Conservation (phyloP, 169 alveolate genomes). For the Toxoplasma gondii region DNA sequence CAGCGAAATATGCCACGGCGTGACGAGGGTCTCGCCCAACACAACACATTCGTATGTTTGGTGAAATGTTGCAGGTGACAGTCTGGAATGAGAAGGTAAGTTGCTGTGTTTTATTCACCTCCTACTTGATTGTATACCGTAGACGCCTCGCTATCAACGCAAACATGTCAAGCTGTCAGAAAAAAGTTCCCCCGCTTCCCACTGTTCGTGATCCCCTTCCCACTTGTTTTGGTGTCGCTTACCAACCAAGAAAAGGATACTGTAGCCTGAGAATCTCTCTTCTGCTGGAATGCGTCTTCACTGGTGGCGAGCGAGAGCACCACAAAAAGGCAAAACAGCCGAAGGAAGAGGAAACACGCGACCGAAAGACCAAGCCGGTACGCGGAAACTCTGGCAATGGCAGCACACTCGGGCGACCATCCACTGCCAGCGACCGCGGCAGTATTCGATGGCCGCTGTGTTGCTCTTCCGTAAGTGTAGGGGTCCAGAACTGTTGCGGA, state of each 20-base stretch:
- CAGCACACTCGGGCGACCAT: background rate
- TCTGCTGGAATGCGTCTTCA: background rate
- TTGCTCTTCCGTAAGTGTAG: background rate
- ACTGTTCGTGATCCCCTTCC: too few species aligned
- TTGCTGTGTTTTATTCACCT: background rate
- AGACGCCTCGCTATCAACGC: too few species aligned
- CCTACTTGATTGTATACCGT: background rate
- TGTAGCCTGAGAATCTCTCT: background rate
- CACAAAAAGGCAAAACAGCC: background rate
- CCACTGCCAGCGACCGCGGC: background rate
- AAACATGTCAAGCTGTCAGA: too few species aligned
- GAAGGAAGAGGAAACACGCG: background rate
- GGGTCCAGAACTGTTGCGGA: conserved; percentile 7
- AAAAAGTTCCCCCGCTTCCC: too few species aligned
- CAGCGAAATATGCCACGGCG: too few species aligned
- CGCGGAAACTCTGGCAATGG: background rate
- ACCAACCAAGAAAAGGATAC: background rate
- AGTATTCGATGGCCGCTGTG: background rate
- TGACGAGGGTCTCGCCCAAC: background rate
- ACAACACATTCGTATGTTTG: background rate
- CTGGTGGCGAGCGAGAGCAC: background rate
- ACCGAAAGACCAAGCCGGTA: conserved; percentile 16
- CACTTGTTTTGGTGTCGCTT: background rate
- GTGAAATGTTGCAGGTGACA: background rate
- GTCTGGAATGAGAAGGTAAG: background rate